Conservation (phyloP, 2,329 filamentous ascomycete genomes). For the Aspergillus floridensis region DNA sequence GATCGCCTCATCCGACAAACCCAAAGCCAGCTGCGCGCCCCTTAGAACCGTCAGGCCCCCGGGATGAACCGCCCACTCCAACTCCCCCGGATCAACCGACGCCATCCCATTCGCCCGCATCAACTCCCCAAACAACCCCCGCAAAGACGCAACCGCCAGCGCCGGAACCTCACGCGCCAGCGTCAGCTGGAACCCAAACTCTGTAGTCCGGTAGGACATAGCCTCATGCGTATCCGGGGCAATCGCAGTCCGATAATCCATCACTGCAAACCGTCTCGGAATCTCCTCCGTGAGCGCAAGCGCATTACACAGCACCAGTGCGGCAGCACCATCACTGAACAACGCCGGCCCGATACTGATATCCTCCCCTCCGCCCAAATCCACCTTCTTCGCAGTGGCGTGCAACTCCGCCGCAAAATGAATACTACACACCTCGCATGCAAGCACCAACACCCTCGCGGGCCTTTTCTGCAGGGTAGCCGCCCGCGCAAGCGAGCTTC, state of each 20-base stretch:
- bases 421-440: constrained; percentile 4
- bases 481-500: neutral
- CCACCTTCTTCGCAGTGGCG: neutral
- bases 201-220: neutral
- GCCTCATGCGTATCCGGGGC: neutral
- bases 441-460: neutral
- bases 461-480: neutral
- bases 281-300: neutral
- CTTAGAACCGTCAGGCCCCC: neutral
- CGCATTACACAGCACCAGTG: constrained; percentile 1
- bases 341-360: neutral
- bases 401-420: neutral
- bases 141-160: neutral
- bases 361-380: too few relatives aligned
- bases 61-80: constrained; percentile 6
- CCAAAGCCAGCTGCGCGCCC: neutral
- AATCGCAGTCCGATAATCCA: neutral
- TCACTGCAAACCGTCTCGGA: neutral
- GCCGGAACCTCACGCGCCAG: neutral
- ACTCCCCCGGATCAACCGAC: neutral
- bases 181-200: neutral
- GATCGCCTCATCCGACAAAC: neutral
- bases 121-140: neutral
- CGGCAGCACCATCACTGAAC: constrained; percentile 1
- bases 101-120: neutral